Percentiles rank a stretch among this genome's conserved stretches.
Conservation (phyloP, 1,284 basidiomycete genomes). For the Cryptococcus depauperatus region DNA sequence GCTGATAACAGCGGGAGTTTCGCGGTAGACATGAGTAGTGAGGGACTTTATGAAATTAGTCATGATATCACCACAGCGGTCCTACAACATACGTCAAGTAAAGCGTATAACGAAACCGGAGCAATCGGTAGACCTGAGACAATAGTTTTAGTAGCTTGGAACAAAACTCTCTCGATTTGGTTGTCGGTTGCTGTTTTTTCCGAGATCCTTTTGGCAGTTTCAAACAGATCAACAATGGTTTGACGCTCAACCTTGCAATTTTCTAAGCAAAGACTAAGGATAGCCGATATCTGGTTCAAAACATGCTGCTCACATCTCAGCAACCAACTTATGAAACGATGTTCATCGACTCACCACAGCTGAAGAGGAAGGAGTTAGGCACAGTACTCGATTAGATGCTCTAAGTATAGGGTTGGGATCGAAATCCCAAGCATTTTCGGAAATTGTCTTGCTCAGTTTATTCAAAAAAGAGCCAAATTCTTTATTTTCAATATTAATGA, state of each 20-base stretch:
- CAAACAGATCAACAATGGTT: slow-evolving; percentile 8
- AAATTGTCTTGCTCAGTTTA: slow-evolving; percentile 28
- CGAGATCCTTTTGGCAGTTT: slow-evolving; percentile 1
- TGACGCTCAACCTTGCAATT: slow-evolving; percentile 19
- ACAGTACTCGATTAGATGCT: slow-evolving; percentile 13
- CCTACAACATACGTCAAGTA: slow-evolving; percentile 20
- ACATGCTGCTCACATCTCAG: slow-evolving; percentile 11
- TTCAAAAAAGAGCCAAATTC: slow-evolving; percentile 28
- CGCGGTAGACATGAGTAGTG: slow-evolving; percentile 5
- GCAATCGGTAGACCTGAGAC: slow-evolving; percentile 19
- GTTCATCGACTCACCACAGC: slow-evolving; percentile 7
- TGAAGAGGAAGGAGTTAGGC: slow-evolving; percentile 7
- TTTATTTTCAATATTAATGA: not conserved
- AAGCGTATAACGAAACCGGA: slow-evolving; percentile 15
- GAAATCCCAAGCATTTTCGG: slow-evolving; percentile 29
- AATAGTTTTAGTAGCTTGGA: slow-evolving; percentile 20
- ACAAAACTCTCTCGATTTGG: slow-evolving; percentile 22
- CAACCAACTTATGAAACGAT: not conserved
- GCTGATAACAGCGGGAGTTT: not conserved
- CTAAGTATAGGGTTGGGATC: slow-evolving; percentile 29
- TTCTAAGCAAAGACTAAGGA: slow-evolving; percentile 24
- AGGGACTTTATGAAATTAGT: slow-evolving; percentile 6
- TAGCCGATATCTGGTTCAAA: slow-evolving; percentile 28
- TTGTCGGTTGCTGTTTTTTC: slow-evolving; percentile 15
- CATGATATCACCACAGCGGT: not conserved